These are phyloP conservation scores for Mallotus nudiflorus DNA, from an alignment of 345 rosid species.

Conservation along the genomic window DNA sequence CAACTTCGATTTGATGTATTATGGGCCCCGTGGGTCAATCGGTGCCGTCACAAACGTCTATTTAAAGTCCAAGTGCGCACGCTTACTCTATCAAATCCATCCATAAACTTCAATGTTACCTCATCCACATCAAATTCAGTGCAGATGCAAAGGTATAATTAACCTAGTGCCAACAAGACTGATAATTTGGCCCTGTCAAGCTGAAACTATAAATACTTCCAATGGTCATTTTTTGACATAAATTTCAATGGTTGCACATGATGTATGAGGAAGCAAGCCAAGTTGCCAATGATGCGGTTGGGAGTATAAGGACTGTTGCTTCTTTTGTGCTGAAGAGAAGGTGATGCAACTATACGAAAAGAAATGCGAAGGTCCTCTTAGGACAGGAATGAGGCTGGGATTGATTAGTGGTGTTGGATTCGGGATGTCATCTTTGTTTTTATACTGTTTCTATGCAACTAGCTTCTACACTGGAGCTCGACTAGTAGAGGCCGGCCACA, in stretches of 20 bases:
- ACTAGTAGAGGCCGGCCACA: constrained; percentile 29
- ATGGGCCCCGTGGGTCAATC: too few species aligned
- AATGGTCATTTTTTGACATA: neutral
- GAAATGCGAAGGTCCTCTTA: constrained; percentile 39
- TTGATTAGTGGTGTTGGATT: constrained; percentile 37
- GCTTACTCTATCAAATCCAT: too few species aligned
- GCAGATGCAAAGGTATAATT: constrained; percentile 35
- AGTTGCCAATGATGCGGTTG: constrained; percentile 32
- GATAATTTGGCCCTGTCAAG: too few species aligned
- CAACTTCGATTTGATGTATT: too few species aligned
- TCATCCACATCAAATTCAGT: too few species aligned
- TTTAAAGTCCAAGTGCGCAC: too few species aligned
- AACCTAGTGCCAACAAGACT: neutral
- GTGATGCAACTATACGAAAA: constrained; percentile 28
- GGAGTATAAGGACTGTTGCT: constrained; percentile 38
- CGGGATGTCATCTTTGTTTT: constrained; percentile 35
- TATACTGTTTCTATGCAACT: constrained; percentile 29
- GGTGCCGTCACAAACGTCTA: too few species aligned
- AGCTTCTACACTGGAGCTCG: constrained; percentile 42
- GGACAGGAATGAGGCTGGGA: constrained; percentile 36
- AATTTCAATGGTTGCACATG: constrained; percentile 5
- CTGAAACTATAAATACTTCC: too few species aligned
- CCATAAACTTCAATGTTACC: too few species aligned
- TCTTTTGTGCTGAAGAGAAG: constrained; percentile 37
- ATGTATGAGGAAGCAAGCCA: constrained; percentile 20